These are phyloP conservation scores for Gonapodya sp. DNA, from an alignment of 192 early-diverging fungal genomes.

Conservation along the genomic window DNA sequence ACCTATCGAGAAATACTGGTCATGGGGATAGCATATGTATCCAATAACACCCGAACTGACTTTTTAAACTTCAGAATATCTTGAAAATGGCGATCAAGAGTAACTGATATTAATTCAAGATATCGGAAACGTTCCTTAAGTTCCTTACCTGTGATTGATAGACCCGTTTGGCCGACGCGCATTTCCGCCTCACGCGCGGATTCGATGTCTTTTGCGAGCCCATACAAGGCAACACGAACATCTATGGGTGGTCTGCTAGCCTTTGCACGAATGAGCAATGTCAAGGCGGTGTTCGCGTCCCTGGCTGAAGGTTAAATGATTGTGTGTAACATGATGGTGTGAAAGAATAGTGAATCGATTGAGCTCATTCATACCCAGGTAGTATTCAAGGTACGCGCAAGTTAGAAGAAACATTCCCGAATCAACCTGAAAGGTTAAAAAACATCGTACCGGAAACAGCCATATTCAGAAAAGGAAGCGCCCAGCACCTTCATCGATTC, in stretches of 20 bases:
- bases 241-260: not conserved
- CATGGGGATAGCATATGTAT: too few species aligned
- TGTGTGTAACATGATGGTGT: too few species aligned
- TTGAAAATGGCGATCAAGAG: too few species aligned
- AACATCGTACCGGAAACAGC: not conserved
- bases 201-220: not conserved
- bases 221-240: not conserved
- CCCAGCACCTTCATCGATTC: not conserved
- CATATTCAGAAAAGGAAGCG: not conserved
- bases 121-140: too few species aligned
- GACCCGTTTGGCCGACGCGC: not conserved
- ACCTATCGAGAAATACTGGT: too few species aligned
- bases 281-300: not conserved
- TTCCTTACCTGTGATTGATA: not conserved
- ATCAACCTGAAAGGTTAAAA: not conserved
- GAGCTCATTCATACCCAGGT: not conserved
- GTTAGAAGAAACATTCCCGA: not conserved
- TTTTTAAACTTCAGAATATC: not conserved
- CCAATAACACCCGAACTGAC: too few species aligned
- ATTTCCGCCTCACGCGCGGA: not conserved
- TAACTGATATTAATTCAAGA: too few species aligned
- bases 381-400: not conserved
- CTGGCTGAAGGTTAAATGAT: not conserved
- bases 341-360: too few species aligned
- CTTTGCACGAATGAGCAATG: not conserved